Evolutionary conservation across 208 protist species (phyloP).

Genomic region (Strigomonas culicis): DNA sequence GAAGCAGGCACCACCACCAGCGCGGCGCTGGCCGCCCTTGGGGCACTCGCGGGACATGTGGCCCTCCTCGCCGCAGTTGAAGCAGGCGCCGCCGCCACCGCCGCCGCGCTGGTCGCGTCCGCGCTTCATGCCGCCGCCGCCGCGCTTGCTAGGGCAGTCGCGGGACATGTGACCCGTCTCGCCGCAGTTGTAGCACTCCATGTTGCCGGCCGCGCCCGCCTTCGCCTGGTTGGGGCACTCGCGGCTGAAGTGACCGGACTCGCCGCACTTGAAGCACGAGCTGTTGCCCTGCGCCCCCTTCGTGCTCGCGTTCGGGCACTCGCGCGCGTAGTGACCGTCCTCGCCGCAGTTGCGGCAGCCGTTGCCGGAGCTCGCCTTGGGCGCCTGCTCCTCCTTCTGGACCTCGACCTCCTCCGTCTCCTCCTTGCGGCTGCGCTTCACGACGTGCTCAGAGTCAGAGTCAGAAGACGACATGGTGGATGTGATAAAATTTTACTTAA

Average conservation of each 20-base stretch:
- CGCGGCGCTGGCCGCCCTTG: slow-evolving; percentile 30
- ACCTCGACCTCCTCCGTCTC: slow-evolving; percentile 18
- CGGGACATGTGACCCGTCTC: slow-evolving; percentile 68
- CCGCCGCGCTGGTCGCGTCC: slow-evolving; percentile 21
- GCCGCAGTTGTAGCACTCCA: slow-evolving; percentile 71
- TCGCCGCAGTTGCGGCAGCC: slow-evolving; percentile 78
- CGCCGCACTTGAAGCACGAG: slow-evolving; percentile 80
- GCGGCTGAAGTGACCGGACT: slow-evolving; percentile 76
- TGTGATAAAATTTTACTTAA: no score
- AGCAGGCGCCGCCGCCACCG: slow-evolving; percentile 67
- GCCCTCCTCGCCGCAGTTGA: slow-evolving; percentile 75
- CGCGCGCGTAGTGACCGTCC: slow-evolving; percentile 79
- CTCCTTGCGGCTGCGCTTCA: slow-evolving; percentile 25
- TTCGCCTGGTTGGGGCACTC: slow-evolving; percentile 79
- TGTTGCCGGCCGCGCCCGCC: slow-evolving; percentile 35
- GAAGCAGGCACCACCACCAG: no score
- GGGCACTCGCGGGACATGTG: slow-evolving; percentile 87
- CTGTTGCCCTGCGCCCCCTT: slow-evolving; percentile 29
- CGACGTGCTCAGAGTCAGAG: slow-evolving; percentile 22
- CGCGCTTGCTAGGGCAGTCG: slow-evolving; percentile 65
- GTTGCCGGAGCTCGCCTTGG: slow-evolving; percentile 24
- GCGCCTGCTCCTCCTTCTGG: slow-evolving; percentile 5
- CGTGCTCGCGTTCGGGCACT: slow-evolving; percentile 69
- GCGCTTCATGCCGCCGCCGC: slow-evolving; percentile 22
- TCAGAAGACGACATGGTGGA: slow-evolving; percentile 5